Percentiles rank a stretch among this genome's conserved stretches.
These are phyloP conservation scores for Phytophthora melonis DNA, from an alignment of 352 stramenopile species.

Conservation along the genomic window DNA sequence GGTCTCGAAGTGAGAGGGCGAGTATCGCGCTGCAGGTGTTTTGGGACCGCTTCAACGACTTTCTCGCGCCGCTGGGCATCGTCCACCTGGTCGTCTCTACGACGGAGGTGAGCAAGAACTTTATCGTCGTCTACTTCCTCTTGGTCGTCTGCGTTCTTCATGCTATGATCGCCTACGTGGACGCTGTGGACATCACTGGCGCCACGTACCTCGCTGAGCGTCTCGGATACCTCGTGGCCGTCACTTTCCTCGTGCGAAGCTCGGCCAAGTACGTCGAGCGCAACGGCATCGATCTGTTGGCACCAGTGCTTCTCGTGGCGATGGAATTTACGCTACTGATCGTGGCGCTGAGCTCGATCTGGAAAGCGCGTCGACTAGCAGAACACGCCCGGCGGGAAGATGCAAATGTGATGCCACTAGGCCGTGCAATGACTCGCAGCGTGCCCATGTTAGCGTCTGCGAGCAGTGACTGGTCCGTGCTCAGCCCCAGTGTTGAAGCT, in stretches of 20 bases:
- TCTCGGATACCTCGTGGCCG: slow-evolving; percentile 40
- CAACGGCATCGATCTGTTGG: slow-evolving; percentile 32
- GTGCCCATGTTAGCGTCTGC: slow-evolving; percentile 28
- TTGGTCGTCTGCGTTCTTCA: slow-evolving; percentile 40
- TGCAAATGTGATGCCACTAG: background rate
- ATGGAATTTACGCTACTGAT: slow-evolving; percentile 31
- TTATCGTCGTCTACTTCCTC: slow-evolving; percentile 41
- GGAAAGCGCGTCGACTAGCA: slow-evolving; percentile 7
- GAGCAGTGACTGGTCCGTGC: slow-evolving; percentile 18
- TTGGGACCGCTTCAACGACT: slow-evolving; percentile 47
- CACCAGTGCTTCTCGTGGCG: slow-evolving; percentile 32
- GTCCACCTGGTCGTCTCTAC: slow-evolving; percentile 41
- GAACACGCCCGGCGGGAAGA: slow-evolving; percentile 10
- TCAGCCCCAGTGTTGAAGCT: slow-evolving; percentile 21
- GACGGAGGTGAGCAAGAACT: slow-evolving; percentile 30
- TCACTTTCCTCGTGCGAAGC: slow-evolving; percentile 28
- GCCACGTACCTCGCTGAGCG: slow-evolving; percentile 30
- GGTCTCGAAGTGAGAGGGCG: slow-evolving; percentile 30
- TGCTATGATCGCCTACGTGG: slow-evolving; percentile 40
- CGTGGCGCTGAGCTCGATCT: slow-evolving; percentile 22
- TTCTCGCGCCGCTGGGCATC: slow-evolving; percentile 37
- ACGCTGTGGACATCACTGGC: slow-evolving; percentile 37
- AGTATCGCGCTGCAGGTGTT: slow-evolving; percentile 45
- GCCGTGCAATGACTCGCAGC: slow-evolving; percentile 24
- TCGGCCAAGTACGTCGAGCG: slow-evolving; percentile 34